phyloP scores from a whole-genome alignment of 169 alveolate genomes.

The Theileria parva region DNA sequence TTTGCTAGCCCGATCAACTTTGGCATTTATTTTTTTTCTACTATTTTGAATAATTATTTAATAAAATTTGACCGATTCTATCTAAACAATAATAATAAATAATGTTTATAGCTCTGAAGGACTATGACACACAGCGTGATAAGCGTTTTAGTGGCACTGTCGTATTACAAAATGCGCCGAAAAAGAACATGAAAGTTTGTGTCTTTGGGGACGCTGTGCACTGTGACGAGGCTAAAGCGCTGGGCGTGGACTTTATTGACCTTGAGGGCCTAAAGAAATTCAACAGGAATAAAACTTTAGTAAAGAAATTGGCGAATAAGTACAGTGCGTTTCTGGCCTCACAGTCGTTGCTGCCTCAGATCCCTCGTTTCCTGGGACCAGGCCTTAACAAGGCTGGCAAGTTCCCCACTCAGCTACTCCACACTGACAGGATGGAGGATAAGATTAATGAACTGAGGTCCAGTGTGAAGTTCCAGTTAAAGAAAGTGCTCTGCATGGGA shows the following conservation, averaged over 20 bases:
- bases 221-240: constrained; percentile 95
- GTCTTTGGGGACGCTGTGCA: constrained; percentile 99
- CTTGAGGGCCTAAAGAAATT: constrained; percentile 97
- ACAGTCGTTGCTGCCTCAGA: constrained; percentile 96
- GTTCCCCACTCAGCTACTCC: constrained; percentile 98
- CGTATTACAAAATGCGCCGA: constrained; percentile 95
- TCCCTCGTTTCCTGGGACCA: constrained; percentile 99
- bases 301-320: constrained; percentile 95
- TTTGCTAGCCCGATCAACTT: neutral
- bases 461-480: constrained; percentile 90
- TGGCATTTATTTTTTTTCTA: no score
- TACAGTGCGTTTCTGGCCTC: constrained; percentile 97
- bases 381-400: constrained; percentile 98
- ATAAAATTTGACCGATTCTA: no score
- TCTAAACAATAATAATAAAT: no score
- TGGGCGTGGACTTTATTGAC: constrained; percentile 95
- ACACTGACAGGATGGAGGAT: constrained; percentile 92
- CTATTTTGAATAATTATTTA: no score
- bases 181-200: constrained; percentile 94
- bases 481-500: constrained; percentile 97
- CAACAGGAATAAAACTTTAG: constrained; percentile 98
- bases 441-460: constrained; percentile 95
- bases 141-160: constrained; percentile 99
- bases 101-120: constrained; percentile 86
- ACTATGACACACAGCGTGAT: constrained; percentile 99